A percentile compares a stretch with the other conserved stretches of the same genome.
These are phyloP conservation scores for Pseudoturritis turrita DNA, from an alignment of 345 rosid genomes.

Conservation along the genomic window DNA sequence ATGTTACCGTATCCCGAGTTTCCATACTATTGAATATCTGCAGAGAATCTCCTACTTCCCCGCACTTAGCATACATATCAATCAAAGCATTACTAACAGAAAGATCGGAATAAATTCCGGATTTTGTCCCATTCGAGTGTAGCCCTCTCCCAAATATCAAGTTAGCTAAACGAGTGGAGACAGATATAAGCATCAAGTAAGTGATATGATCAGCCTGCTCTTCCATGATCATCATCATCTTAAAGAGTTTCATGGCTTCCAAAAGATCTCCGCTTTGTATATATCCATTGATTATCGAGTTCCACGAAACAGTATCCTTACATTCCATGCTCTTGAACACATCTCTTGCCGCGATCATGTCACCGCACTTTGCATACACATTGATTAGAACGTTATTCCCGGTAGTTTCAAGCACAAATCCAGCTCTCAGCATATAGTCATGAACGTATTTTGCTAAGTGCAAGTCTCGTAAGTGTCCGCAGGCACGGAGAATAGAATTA, in stretches of 20 bases:
- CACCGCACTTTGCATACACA: constrained; percentile 55
- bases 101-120: constrained; percentile 40
- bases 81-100: constrained; percentile 49
- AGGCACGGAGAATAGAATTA: constrained; percentile 54
- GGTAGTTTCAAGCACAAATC: constrained; percentile 35
- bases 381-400: constrained; percentile 50
- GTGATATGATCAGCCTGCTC: constrained; percentile 48
- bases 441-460: constrained; percentile 44
- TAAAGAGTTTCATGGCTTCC: constrained; percentile 49
- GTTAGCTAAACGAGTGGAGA: constrained; percentile 35
- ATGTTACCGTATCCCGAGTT: constrained; percentile 46
- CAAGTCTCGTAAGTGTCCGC: constrained; percentile 43
- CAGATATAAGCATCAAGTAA: constrained; percentile 41
- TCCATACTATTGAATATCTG: constrained; percentile 44
- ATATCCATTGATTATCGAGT: constrained; percentile 51
- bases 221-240: constrained; percentile 42
- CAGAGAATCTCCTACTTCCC: constrained; percentile 36
- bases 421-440: constrained; percentile 36
- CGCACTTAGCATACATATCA: constrained; percentile 61
- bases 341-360: constrained; percentile 41
- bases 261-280: constrained; percentile 32
- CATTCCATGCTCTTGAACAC: constrained; percentile 43
- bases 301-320: constrained; percentile 61
- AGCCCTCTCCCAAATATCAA: constrained; percentile 39
- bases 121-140: constrained; percentile 47